Percentiles rank a stretch among this genome's conserved stretches.
These are phyloP conservation scores for Punica granatum DNA, from an alignment of 345 rosid species.

Conservation along the genomic window DNA sequence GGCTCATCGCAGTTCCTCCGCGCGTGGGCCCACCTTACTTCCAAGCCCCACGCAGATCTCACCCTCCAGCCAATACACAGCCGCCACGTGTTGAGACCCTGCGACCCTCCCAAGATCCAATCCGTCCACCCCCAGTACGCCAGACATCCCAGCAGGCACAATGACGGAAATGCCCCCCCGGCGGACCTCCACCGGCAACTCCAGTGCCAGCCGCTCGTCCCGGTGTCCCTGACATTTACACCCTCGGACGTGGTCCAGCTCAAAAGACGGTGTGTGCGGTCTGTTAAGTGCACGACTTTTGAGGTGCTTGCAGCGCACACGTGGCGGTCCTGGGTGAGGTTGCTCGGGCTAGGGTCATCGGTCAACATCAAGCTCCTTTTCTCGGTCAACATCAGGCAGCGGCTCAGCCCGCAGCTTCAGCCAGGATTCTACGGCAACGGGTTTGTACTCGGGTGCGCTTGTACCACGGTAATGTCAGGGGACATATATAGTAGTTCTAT, in stretches of 20 bases:
- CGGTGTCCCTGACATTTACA: slow-evolving; percentile 61
- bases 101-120: slow-evolving; percentile 35
- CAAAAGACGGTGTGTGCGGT: slow-evolving; percentile 51
- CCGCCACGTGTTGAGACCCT: slow-evolving; percentile 64
- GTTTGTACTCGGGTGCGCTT: slow-evolving; percentile 71
- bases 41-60: slow-evolving; percentile 27
- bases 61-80: slow-evolving; percentile 41
- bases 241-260: slow-evolving; percentile 42
- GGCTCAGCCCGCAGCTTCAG: slow-evolving; percentile 45
- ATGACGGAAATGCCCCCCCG: neutral
- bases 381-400: slow-evolving; percentile 61
- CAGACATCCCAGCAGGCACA: slow-evolving; percentile 12
- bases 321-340: slow-evolving; percentile 79
- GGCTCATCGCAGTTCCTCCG: slow-evolving; percentile 85
- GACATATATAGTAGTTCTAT: too few relatives aligned
- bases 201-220: slow-evolving; percentile 54
- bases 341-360: slow-evolving; percentile 44
- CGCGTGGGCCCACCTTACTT: slow-evolving; percentile 69
- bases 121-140: slow-evolving; percentile 34
- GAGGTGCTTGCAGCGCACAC: slow-evolving; percentile 85
- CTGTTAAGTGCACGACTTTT: slow-evolving; percentile 77
- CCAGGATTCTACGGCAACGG: slow-evolving; percentile 88
- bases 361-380: slow-evolving; percentile 61
- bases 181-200: slow-evolving; percentile 35
- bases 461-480: slow-evolving; percentile 13